phyloP scores from a whole-genome alignment of 371 early-diverging fungal species.

The Caulochytrium protostelioides region DNA sequence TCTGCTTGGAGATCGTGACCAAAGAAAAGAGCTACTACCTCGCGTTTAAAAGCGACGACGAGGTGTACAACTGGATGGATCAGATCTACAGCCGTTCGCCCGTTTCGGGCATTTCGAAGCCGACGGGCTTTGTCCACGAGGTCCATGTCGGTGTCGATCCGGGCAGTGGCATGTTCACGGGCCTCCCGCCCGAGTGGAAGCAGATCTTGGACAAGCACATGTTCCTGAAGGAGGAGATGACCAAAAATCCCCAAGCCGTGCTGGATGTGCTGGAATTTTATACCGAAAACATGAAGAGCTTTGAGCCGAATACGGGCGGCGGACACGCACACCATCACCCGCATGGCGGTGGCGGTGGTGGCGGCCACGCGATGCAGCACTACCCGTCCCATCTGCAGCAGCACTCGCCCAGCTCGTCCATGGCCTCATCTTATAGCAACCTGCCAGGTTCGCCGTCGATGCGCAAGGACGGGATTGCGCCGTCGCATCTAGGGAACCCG shows the following conservation, averaged over 20 bases:
- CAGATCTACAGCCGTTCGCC: conserved; percentile 2
- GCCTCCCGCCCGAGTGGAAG: conserved; percentile 83
- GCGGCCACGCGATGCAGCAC: too few species aligned
- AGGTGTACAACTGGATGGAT: conserved; percentile 7
- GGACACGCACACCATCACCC: background rate
- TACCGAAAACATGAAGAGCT: conserved; percentile 34
- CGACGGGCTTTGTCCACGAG: conserved; percentile 5
- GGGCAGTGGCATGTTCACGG: conserved; percentile 21
- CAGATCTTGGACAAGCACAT: conserved; percentile 65
- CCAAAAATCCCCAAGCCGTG: conserved; percentile 91
- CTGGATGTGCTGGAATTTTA: conserved; percentile 89
- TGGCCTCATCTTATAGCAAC: too few species aligned
- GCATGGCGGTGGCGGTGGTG: too few species aligned
- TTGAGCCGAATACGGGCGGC: background rate
- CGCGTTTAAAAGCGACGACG: conserved; percentile 3
- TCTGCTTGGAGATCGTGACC: conserved; percentile 3
- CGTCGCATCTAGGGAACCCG: too few species aligned
- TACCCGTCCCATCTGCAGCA: too few species aligned
- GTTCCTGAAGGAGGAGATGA: conserved; percentile 84
- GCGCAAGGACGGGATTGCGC: too few species aligned
- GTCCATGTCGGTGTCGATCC: conserved; percentile 8
- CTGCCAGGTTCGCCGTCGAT: too few species aligned
- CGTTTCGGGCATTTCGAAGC: conserved; percentile 5
- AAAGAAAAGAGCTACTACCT: conserved; percentile 4
- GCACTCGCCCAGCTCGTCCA: too few species aligned